Evolutionary conservation across 2,329 filamentous ascomycete species (phyloP), one percentile per base, ranked within the genome.

Genomic region (Paecilomyces dactylethromorphus): DNA sequence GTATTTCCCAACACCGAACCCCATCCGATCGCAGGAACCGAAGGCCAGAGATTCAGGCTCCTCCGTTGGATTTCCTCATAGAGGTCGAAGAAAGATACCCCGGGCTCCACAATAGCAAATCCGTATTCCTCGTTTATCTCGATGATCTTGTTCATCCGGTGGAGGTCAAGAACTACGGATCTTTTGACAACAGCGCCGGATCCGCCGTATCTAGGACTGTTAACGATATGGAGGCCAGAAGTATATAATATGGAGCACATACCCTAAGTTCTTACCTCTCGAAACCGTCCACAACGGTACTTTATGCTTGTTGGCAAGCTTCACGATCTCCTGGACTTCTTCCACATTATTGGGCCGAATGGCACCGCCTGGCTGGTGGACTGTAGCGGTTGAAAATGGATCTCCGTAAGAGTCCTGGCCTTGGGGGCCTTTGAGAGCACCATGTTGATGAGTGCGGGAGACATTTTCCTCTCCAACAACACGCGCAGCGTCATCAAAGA

Each of bases 1-100:
- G 78, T 72, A 63, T 83, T 82, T 1, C 81, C 80, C 21, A 82
- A 65, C 3, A 82, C 74, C 29, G 73, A 76, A 0, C 80, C 80
- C 69, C 80, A 81, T 26, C 80, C 80, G 3, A 83, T 70, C 21
- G 79, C 79, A 1, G 81, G 78, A 12, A 75, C 75, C 59, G 76
- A 77, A 1, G 79, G 76, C 80, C 79, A 81, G 3, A 81, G 71
- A 57, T 71, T 73, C 52, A 78, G 61, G 12, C 63, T 63, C 51
- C 54, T 53, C 24, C 39, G 15, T 6, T 21, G 21, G 12, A 33
- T 45, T 8, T 58, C 53, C 1, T 58, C 22, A 22, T 54, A 58
- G 4, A 58, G 31, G 31, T 54, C 31, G n/a, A 29, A 35, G 32
- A 54, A 58, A 0, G 77, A 78, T 4, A 81, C 79, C 1, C 79